phyloP scores from a whole-genome alignment of 2,329 filamentous ascomycete species.

The Fusarium citri region DNA sequence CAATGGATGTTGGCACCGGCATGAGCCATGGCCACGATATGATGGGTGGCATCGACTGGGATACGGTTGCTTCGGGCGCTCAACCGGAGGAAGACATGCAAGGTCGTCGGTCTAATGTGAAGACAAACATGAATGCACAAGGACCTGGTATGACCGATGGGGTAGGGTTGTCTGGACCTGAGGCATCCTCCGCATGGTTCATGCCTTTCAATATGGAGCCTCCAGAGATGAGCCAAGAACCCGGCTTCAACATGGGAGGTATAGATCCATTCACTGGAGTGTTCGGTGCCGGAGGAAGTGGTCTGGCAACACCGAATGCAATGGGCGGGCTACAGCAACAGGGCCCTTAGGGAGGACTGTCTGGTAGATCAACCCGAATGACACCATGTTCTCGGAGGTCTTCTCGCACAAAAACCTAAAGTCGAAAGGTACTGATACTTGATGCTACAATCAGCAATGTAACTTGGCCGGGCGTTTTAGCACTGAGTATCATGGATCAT shows the following conservation, averaged over 20 bases:
- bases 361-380: constrained; percentile 23
- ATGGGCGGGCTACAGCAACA: constrained; percentile 50
- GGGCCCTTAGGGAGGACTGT: constrained; percentile 43
- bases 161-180: constrained; percentile 50
- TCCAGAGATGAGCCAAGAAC: constrained; percentile 67
- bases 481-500: not conserved
- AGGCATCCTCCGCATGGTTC: constrained; percentile 81
- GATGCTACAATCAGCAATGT: not conserved
- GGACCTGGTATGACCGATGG: constrained; percentile 34
- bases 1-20: constrained; percentile 58
- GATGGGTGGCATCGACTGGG: constrained; percentile 60
- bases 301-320: constrained; percentile 53
- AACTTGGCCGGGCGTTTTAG: not conserved
- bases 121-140: constrained; percentile 48
- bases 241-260: constrained; percentile 55
- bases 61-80: constrained; percentile 52
- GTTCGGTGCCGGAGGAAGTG: constrained; percentile 56
- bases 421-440: constrained; percentile 10
- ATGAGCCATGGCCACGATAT: constrained; percentile 53
- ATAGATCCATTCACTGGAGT: constrained; percentile 63
- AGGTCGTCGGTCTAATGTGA: constrained; percentile 46
- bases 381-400: constrained; percentile 19
- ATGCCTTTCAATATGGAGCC: constrained; percentile 93
- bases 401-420: constrained; percentile 18
- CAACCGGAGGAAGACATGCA: constrained; percentile 45